Percentiles rank a stretch among this genome's conserved stretches.
Conservation (phyloP, 108 stramenopile species). For the Stephanodiscus minutulus region DNA sequence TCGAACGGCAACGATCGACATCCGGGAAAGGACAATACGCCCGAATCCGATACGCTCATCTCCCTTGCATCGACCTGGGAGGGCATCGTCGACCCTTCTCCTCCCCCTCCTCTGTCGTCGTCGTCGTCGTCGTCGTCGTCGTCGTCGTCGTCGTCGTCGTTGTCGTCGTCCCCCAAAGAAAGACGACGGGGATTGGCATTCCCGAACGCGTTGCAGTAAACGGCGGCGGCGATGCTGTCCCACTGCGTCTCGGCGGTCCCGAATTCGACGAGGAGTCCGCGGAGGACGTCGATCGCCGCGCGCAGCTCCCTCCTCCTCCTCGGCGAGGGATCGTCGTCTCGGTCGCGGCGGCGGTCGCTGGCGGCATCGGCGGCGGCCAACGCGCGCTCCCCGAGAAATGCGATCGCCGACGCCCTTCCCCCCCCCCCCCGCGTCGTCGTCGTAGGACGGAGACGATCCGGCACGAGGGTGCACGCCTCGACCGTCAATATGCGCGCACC, state of each 20-base stretch:
- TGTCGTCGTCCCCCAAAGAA: no score
- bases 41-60: constrained; percentile 25
- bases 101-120: not conserved
- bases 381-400: not conserved
- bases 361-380: no score
- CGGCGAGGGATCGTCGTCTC: no score
- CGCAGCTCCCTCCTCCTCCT: constrained; percentile 8
- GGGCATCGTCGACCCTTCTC: not conserved
- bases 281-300: constrained; percentile 15
- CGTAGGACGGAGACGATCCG: not conserved
- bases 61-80: not conserved
- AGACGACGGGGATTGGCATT: no score
- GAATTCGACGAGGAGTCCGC: constrained; percentile 15
- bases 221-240: constrained; percentile 40
- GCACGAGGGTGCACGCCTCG: constrained; percentile 41
- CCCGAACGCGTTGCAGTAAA: constrained; percentile 37
- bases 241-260: constrained; percentile 42
- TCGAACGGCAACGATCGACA: not conserved
- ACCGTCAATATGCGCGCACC: constrained; percentile 22
- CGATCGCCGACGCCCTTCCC: constrained; percentile 1
- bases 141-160: not conserved
- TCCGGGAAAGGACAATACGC: constrained; percentile 4
- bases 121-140: not conserved
- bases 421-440: not conserved
- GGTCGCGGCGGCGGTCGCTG: no score